Evolutionary conservation across 2,329 filamentous ascomycete species (phyloP), one percentile per base, ranked within the genome.

Genomic region (Leptographium procerum): DNA sequence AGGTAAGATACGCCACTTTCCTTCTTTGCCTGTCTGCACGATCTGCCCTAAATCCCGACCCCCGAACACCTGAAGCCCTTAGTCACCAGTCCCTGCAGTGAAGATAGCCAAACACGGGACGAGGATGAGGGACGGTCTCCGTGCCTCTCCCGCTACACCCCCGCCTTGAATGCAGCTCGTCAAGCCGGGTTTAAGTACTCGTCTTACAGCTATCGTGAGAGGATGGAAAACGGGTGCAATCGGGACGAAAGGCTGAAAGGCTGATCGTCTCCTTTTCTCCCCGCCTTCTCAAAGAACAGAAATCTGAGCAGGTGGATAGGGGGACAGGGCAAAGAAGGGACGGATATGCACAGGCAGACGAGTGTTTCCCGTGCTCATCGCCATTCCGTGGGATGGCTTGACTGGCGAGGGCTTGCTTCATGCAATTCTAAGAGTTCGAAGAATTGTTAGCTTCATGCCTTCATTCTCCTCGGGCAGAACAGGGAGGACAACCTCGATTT

Each of bases 281-380:
- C 14, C 22, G 50, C n/a, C 40, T 33, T n/a, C 40, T 14, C 13
- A 55, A 67, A 70, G 68, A 70, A 70, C 68, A 69, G 68, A 70
- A 62, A 70, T 69, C 68, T 65, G 68, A 70, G 68, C 68, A 68
- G 66, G 34, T 24, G n/a, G 36, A 22, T 3, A 14, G n/a, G 28
- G 29, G 26, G 2, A n/a, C 26, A 45, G 22, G 43, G 8, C 7
- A 6, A 19, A 16, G 11, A n/a, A 7, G 22, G 10, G 31, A 24
- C 22, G 22, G 29, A 31, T 11, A 40, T 4, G 6, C 8, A 11
- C 26, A 8, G 31, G 14, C 9, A 28, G 22, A 29, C 34, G 36
- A 45, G 50, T n/a, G 56, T 47, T 19, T 48, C 43, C n/a, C 4
- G 11, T 31, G 11, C 19, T 11, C 9, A 8, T 5, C 29, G 13